A percentile compares a stretch with the other conserved stretches of the same genome.
Conservation (phyloP, 345 rosid genomes). For the Capsella bursapastoris region DNA sequence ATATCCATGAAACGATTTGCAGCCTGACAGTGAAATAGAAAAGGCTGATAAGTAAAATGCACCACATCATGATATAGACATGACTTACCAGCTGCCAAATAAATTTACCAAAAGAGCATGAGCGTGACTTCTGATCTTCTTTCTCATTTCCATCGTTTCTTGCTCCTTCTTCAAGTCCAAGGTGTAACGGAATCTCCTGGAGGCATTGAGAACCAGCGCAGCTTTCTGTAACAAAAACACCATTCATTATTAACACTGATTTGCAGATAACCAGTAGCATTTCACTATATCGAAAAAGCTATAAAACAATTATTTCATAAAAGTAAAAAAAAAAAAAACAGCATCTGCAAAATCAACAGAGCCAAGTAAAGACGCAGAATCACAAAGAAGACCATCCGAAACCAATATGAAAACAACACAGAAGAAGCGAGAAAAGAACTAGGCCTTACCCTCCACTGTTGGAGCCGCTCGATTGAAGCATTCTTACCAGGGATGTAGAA, state of each 20-base stretch:
- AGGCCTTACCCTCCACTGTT: constrained; percentile 81
- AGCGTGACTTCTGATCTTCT: constrained; percentile 80
- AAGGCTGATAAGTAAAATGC: background rate
- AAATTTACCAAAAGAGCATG: constrained; percentile 62
- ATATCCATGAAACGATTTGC: constrained; percentile 71
- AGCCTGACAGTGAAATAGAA: constrained; percentile 58
- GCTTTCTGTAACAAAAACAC: constrained; percentile 69
- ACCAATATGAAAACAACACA: too few relatives aligned
- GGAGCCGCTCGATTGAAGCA: constrained; percentile 67
- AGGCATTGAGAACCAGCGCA: constrained; percentile 93
- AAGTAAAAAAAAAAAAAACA: background rate
- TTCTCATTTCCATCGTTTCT: constrained; percentile 59
- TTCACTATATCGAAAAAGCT: background rate
- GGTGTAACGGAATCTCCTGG: constrained; percentile 95
- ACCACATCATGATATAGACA: background rate
- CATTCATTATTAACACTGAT: background rate
- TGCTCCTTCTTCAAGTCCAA: constrained; percentile 88
- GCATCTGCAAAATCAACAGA: background rate
- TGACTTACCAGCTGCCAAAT: constrained; percentile 6
- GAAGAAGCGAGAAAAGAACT: background rate
- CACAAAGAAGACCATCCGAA: too few relatives aligned
- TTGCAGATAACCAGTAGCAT: background rate
- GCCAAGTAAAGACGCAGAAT: background rate
- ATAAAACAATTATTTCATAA: background rate
- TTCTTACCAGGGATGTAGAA: constrained; percentile 75